Evolutionary conservation across 495 filamentous ascomycete genomes (phyloP), one percentile per base, ranked within the genome.

Genomic region (Penicillium silybi): DNA sequence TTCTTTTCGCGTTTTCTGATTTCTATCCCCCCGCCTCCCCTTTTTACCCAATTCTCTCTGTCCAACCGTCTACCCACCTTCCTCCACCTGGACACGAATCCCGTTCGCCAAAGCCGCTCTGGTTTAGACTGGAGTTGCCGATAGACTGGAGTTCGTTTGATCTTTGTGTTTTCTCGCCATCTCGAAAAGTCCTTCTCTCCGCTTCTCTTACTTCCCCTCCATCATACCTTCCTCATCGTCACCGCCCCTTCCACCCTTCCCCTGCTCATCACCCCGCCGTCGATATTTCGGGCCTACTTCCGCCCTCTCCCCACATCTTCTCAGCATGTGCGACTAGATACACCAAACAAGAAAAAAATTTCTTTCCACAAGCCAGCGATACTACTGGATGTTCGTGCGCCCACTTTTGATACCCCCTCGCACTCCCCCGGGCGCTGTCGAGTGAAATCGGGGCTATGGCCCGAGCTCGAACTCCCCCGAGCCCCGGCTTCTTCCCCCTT

Each of bases 321-420:
- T 32, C 49, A 48, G 44, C 41, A 23, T 65, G 60, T 61, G 53
- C 52, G 46, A 56, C 50, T 66, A 66, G 63, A 63, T 64, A 61
- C 49, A 49, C 45, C 52, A 61, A 63, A 63, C 54, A 66, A 63
- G 54, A 61, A 63, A 58, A 58, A 64, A 63, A 63, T 57, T 59
- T 20, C 44, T 49, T 54, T 60, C 49, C 18, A 51, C 18, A 47
- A 23, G 20, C 61, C 48, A 50, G 43, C 44, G 46, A 51, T 48
- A 44, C 48, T 37, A 54, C 54, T 54, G 62, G 63, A 61, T 40
- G 38, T 63, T 52, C 56, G 41, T 60, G 53, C 43, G 46, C 35
- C 55, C 54, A 46, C 32, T 29, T 54, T 66, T 64, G 63, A 66
- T 66, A 66, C 63, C 63, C 63, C 52, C 46, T 48, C 27, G 10